Percentiles rank a stretch among this genome's conserved stretches.
phyloP scores from a whole-genome alignment of 2,329 filamentous ascomycete species.

The Talaromyces sp. region DNA sequence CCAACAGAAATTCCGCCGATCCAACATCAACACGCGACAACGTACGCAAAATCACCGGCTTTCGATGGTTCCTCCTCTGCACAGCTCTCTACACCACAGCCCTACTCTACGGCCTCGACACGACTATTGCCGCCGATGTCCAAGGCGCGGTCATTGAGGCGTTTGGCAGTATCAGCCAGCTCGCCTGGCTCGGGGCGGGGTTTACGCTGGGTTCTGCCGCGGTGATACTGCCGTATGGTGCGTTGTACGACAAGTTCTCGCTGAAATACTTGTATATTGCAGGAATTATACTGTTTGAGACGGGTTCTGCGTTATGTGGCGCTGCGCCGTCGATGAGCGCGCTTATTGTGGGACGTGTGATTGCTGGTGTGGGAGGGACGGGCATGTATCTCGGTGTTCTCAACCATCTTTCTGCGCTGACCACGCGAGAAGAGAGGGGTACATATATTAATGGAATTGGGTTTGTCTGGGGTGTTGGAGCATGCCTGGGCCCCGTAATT shows the following conservation, averaged over 20 bases:
- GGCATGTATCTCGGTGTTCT: no score
- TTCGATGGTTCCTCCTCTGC: slow-evolving; percentile 17
- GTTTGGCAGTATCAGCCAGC: slow-evolving; percentile 33
- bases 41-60: neutral
- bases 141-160: slow-evolving; percentile 38
- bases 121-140: slow-evolving; percentile 48
- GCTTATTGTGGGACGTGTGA: slow-evolving; percentile 41
- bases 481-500: no score
- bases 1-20: no score
- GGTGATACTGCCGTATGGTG: slow-evolving; percentile 34
- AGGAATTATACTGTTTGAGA: slow-evolving; percentile 24
- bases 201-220: slow-evolving; percentile 36
- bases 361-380: slow-evolving; percentile 28
- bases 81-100: slow-evolving; percentile 33
- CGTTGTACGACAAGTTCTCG: slow-evolving; percentile 41
- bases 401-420: no score
- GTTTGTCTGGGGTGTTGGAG: no score
- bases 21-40: no score
- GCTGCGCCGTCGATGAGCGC: slow-evolving; percentile 41
- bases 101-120: slow-evolving; percentile 33
- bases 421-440: no score
- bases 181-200: slow-evolving; percentile 36
- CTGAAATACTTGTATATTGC: slow-evolving; percentile 39
- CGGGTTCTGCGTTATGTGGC: slow-evolving; percentile 37
- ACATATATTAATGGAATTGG: no score